Conservation (phyloP, 2,329 filamentous ascomycete species). For the Cylindrodendrum hubeiense region DNA sequence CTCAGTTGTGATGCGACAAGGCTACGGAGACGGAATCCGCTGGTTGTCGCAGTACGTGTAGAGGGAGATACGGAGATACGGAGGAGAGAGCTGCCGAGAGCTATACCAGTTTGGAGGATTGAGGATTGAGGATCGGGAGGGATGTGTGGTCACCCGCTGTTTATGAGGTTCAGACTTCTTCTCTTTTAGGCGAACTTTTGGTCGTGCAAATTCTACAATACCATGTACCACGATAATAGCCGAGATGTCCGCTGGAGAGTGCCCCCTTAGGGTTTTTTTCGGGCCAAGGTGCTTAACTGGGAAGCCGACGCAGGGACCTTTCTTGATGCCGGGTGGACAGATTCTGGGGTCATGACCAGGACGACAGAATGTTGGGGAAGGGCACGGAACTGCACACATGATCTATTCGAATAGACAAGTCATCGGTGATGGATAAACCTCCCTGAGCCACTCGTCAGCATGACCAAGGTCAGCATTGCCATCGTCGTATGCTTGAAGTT, state of each 20-base stretch:
- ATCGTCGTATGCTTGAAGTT: not conserved
- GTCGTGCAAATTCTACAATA: constrained; percentile 49
- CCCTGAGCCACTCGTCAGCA: not conserved
- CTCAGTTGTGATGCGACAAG: constrained; percentile 98
- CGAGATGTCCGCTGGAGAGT: constrained; percentile 18
- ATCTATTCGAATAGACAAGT: not conserved
- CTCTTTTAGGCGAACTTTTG: constrained; percentile 50
- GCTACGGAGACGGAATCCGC: constrained; percentile 90
- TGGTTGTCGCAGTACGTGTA: constrained; percentile 95
- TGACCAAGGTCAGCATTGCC: not conserved
- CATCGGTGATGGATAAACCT: not conserved
- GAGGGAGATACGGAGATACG: constrained; percentile 26
- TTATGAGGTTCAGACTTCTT: constrained; percentile 53
- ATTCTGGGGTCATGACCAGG: constrained; percentile 14
- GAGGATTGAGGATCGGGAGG: constrained; percentile 29
- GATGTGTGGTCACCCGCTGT: constrained; percentile 42
- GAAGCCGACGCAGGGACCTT: constrained; percentile 11
- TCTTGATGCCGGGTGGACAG: not conserved
- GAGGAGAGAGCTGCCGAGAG: constrained; percentile 25
- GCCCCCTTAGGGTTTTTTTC: constrained; percentile 5
- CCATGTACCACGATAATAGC: constrained; percentile 24
- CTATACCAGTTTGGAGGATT: constrained; percentile 39
- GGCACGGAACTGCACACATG: not conserved
- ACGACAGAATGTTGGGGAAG: not conserved
- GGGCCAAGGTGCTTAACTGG: constrained; percentile 14